Evolutionary conservation across 2,329 filamentous ascomycete genomes (phyloP).

Genomic region (Calonectria honghensis): DNA sequence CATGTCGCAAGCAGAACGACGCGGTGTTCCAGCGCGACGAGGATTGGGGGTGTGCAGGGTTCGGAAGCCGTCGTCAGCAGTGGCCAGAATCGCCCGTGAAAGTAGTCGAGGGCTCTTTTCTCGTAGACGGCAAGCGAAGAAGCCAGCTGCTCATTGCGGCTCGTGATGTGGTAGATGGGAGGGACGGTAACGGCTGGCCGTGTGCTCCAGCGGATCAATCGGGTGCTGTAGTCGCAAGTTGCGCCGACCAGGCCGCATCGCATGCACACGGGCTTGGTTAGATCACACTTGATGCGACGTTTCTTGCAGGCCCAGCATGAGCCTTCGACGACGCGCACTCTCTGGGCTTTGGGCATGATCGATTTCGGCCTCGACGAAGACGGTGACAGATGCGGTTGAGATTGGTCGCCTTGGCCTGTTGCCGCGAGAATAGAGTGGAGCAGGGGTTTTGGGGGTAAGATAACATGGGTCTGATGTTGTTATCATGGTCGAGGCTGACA

Average conservation of each 20-base stretch:
- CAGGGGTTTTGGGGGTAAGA: constrained; percentile 22
- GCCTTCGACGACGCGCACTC: constrained; percentile 57
- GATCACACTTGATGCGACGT: constrained; percentile 65
- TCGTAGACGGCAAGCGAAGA: constrained; percentile 55
- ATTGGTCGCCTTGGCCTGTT: neutral
- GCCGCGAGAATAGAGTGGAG: constrained; percentile 17
- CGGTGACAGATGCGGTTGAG: neutral
- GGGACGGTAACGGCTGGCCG: constrained; percentile 58
- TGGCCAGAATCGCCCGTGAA: constrained; percentile 59
- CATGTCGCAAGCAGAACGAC: constrained; percentile 59
- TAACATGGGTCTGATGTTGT: constrained; percentile 6
- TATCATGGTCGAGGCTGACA: constrained; percentile 14
- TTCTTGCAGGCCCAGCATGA: constrained; percentile 68
- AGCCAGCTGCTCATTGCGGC: constrained; percentile 52
- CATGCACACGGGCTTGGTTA: constrained; percentile 60
- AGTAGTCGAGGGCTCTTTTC: constrained; percentile 58
- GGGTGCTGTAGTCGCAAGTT: constrained; percentile 57
- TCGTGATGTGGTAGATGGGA: constrained; percentile 54
- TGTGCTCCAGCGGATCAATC: constrained; percentile 65
- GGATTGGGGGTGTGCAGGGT: constrained; percentile 57
- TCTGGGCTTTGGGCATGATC: constrained; percentile 22
- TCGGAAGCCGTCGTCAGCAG: constrained; percentile 54
- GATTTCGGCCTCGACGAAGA: neutral
- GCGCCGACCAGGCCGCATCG: constrained; percentile 59
- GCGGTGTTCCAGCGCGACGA: constrained; percentile 57